Base-by-base conservation (phyloP, 208 protist species). In the Acanthamoeba castellanii region DNA sequence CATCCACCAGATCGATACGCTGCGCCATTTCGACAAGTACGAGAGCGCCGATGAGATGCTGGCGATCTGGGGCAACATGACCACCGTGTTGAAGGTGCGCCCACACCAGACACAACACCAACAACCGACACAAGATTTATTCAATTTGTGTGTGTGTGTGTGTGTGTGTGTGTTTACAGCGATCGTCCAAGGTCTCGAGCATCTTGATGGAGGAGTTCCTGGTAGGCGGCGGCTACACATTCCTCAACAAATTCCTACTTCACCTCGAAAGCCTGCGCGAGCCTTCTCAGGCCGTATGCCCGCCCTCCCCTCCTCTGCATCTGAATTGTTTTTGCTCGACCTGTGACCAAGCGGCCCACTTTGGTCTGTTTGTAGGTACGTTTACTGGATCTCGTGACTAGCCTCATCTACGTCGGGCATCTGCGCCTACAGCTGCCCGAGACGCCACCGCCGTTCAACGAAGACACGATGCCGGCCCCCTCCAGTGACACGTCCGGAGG, bases 201-300 rank as follows among this genome's bases (percentile, higher is more conserved):
- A 74, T 50, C 18, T 42, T 92, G 87, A 68, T 92, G 87, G 87
- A 92, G 1, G 87, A 92, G 45, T 92, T 92, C 47, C 61, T 92
- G 4, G 87, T 70, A 25, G 87, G 87, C 25, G 87, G 61, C 14
- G 87, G 87, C 50, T 92, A 92, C 87, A 92, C 87, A 13, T 92
- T 92, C 47, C 66, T 92, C 57, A 92, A 92, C 61, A 92, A 92
- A 30, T 92, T 92, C n/a, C 87, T 92, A 25, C 59, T 92, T 0
- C 22, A 92, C 34, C 87, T 92, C 9, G 87, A 92, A 37, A n/a
- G 87, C 59, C 52, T 92, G 30, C 57, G 47, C 7, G 87, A 92
- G 57, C 61, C 87, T 18, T 92, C 87, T 52, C 87, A 92, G 45
- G 57, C 87, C 27, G 87, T 92, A 88, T 27, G 27, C 82, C 20